phyloP scores from a whole-genome alignment of 805 yeast genomes.

The Wickerhamiella spandovensis region DNA sequence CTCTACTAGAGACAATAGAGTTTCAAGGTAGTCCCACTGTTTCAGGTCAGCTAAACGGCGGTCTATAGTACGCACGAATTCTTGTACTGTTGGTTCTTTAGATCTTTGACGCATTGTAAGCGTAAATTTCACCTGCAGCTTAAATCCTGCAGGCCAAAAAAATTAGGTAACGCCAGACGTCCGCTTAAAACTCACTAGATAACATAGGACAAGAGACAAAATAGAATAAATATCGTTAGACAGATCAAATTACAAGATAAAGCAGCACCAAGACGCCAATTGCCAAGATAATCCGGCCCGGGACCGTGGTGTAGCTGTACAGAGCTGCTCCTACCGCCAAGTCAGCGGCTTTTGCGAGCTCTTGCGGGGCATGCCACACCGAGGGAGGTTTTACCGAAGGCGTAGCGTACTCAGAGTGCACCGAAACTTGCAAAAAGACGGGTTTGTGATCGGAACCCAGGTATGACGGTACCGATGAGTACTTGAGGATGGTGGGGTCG shows the following conservation, averaged over 20 bases:
- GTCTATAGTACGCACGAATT: neutral
- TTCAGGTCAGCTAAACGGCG: neutral
- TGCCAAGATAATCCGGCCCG: neutral
- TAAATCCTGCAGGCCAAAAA: too few species aligned
- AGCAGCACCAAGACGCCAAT: neutral
- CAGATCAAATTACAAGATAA: neutral
- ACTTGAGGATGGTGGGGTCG: slow-evolving; percentile 28
- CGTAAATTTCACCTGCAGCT: neutral
- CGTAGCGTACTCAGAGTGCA: slow-evolving; percentile 27
- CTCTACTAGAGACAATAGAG: neutral
- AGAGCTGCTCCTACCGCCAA: neutral
- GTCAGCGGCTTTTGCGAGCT: neutral
- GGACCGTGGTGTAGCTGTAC: neutral
- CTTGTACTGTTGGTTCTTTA: neutral
- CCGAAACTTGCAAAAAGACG: slow-evolving; percentile 39
- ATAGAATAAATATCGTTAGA: neutral
- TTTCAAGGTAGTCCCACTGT: neutral
- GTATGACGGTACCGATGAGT: slow-evolving; percentile 36
- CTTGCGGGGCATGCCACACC: neutral
- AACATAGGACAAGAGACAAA: too few species aligned
- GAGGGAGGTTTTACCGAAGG: neutral
- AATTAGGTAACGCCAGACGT: neutral
- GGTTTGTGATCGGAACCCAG: slow-evolving; percentile 71
- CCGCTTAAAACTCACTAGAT: too few species aligned
- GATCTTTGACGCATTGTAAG: neutral